Evolutionary conservation across 768 basidiomycete species (phyloP).

Genomic region (Fomitopsis pulvina): DNA sequence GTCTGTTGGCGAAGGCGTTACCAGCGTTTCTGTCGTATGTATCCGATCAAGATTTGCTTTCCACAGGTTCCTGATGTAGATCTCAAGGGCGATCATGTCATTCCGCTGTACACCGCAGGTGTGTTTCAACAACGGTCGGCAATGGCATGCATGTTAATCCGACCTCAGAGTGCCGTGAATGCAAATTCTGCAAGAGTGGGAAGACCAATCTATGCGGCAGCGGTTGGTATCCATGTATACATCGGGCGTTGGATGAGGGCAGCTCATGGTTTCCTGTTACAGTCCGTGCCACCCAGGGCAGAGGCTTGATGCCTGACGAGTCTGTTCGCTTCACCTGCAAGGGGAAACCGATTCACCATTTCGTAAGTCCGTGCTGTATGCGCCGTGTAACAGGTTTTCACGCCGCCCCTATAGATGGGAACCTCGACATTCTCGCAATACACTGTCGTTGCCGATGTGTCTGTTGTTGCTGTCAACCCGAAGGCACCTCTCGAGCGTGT

Average conservation of each 20-base stretch:
- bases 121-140: neutral
- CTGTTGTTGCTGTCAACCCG: slow-evolving; percentile 84
- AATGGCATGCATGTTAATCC: neutral
- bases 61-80: neutral
- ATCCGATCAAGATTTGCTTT: neutral
- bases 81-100: slow-evolving; percentile 84
- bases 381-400: neutral
- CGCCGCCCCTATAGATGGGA: slow-evolving; percentile 70
- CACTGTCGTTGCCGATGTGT: slow-evolving; percentile 96
- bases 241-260: neutral
- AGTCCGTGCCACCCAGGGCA: slow-evolving; percentile 92
- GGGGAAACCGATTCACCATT: slow-evolving; percentile 84
- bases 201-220: slow-evolving; percentile 99
- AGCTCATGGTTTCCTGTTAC: slow-evolving; percentile 7
- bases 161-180: slow-evolving; percentile 74
- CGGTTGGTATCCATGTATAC: slow-evolving; percentile 37
- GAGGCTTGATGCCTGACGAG: slow-evolving; percentile 92
- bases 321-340: slow-evolving; percentile 84
- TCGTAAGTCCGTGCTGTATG: slow-evolving; percentile 46
- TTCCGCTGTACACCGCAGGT: slow-evolving; percentile 96
- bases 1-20: slow-evolving; percentile 96
- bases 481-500: slow-evolving; percentile 90
- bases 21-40: slow-evolving; percentile 53
- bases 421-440: slow-evolving; percentile 99
- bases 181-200: slow-evolving; percentile 97